Evolutionary conservation across 2,329 filamentous ascomycete species (phyloP).

Genomic region (Lecanicillium sp.): DNA sequence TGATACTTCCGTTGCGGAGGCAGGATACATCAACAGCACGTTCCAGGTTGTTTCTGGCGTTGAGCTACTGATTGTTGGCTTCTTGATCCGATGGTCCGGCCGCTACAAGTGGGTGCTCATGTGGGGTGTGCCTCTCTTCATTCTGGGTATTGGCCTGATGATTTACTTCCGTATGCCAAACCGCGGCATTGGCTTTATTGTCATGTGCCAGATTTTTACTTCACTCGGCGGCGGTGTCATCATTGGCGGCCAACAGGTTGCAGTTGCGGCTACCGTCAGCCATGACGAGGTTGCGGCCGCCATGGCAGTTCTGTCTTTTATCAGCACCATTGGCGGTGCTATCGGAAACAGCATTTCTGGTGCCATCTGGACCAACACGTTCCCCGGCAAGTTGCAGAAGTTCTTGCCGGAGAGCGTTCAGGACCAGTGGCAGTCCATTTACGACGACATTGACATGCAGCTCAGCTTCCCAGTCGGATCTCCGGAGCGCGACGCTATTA

Average conservation of each 20-base stretch:
- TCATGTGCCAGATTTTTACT: slow-evolving; percentile 31
- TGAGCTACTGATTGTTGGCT: slow-evolving; percentile 28
- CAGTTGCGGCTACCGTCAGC: slow-evolving; percentile 22
- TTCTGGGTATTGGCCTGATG: slow-evolving; percentile 21
- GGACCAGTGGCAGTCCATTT: slow-evolving; percentile 33
- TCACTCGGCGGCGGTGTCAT: slow-evolving; percentile 18
- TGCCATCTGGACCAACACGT: slow-evolving; percentile 25
- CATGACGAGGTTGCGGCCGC: slow-evolving; percentile 25
- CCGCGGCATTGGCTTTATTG: slow-evolving; percentile 22
- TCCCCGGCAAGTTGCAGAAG: slow-evolving; percentile 28
- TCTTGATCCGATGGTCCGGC: slow-evolving; percentile 24
- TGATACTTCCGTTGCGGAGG: slow-evolving; percentile 17
- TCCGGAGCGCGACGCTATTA: slow-evolving; percentile 32
- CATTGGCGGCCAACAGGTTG: slow-evolving; percentile 22
- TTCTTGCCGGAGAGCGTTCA: slow-evolving; percentile 28
- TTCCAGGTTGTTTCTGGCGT: slow-evolving; percentile 30
- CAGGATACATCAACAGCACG: slow-evolving; percentile 24
- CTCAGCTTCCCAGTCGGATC: slow-evolving; percentile 31
- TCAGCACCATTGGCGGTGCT: slow-evolving; percentile 22
- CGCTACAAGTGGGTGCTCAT: slow-evolving; percentile 25
- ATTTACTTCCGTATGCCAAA: slow-evolving; percentile 25
- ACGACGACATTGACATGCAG: slow-evolving; percentile 25
- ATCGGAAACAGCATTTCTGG: slow-evolving; percentile 23
- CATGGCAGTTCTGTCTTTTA: slow-evolving; percentile 24
- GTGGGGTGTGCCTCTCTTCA: slow-evolving; percentile 22